A percentile compares a stretch with the other conserved stretches of the same genome.
Evolutionary conservation across 2,329 filamentous ascomycete genomes (phyloP).

Genomic region (Alternaria conjuncta): DNA sequence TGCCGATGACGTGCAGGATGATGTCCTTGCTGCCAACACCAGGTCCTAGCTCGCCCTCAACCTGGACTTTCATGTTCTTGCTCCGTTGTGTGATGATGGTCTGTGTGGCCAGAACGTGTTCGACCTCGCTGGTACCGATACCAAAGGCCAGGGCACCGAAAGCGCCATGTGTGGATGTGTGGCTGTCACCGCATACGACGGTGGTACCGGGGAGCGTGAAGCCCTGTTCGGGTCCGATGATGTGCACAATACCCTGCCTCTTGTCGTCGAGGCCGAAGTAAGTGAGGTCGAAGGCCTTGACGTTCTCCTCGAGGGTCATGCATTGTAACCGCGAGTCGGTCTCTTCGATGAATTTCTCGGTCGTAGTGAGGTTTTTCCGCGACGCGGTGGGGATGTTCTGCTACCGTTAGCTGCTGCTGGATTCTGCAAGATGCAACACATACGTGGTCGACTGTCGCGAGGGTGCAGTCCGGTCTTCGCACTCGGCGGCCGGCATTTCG

Average conservation of each 20-base stretch:
- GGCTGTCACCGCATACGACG: slow-evolving; percentile 95
- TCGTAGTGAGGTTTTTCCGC: slow-evolving; percentile 91
- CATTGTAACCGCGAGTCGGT: slow-evolving; percentile 93
- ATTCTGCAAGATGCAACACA: slow-evolving; percentile 37
- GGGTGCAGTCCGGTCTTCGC: slow-evolving; percentile 92
- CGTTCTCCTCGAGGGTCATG: slow-evolving; percentile 94
- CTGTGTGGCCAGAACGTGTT: slow-evolving; percentile 97
- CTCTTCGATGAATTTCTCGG: slow-evolving; percentile 92
- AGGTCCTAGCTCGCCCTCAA: slow-evolving; percentile 86
- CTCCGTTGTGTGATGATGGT: slow-evolving; percentile 92
- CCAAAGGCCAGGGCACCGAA: slow-evolving; percentile 95
- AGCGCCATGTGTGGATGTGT: slow-evolving; percentile 96
- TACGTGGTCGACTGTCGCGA: slow-evolving; percentile 97
- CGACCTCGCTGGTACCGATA: slow-evolving; percentile 97
- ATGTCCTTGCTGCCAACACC: slow-evolving; percentile 97
- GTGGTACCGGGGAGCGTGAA: slow-evolving; percentile 98
- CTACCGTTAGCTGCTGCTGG: slow-evolving; percentile 19
- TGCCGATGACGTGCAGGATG: slow-evolving; percentile 88
- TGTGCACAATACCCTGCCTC: slow-evolving; percentile 97
- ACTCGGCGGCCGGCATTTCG: slow-evolving; percentile 88
- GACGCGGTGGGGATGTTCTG: slow-evolving; percentile 93
- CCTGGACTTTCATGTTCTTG: slow-evolving; percentile 98
- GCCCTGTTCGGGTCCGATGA: slow-evolving; percentile 97
- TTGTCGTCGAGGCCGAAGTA: slow-evolving; percentile 97
- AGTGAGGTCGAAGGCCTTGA: slow-evolving; percentile 93